Percentiles rank a stretch among this genome's conserved stretches.
Evolutionary conservation across 371 early-diverging fungal species (phyloP).

Genomic region (Encephalitozoon romaleae): DNA sequence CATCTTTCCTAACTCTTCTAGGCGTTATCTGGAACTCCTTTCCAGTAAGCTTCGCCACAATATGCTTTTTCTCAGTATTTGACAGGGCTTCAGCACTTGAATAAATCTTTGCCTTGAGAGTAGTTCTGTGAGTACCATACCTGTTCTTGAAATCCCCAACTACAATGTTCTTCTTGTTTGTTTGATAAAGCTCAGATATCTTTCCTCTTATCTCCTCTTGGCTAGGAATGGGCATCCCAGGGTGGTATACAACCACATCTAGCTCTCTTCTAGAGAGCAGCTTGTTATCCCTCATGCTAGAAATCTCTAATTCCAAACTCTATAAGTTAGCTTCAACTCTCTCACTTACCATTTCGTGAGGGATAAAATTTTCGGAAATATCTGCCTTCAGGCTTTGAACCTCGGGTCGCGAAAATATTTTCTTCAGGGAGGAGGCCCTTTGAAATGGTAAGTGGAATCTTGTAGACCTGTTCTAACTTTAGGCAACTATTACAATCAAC

Average conservation of each 20-base stretch:
- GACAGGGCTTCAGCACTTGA: slow-evolving; percentile 32
- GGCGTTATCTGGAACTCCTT: slow-evolving; percentile 36
- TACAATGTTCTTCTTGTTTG: slow-evolving; percentile 42
- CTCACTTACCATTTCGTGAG: slow-evolving; percentile 7
- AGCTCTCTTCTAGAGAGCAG: slow-evolving; percentile 55
- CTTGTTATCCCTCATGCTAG: slow-evolving; percentile 23
- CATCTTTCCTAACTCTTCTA: slow-evolving; percentile 56
- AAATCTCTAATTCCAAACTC: slow-evolving; percentile 22
- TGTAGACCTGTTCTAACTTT: not conserved
- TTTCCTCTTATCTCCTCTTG: slow-evolving; percentile 48
- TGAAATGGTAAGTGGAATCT: slow-evolving; percentile 7
- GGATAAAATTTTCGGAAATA: slow-evolving; percentile 8
- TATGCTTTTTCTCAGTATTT: slow-evolving; percentile 46
- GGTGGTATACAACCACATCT: slow-evolving; percentile 50
- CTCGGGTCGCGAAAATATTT: not conserved
- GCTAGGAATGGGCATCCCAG: slow-evolving; percentile 40
- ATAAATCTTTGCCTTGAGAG: slow-evolving; percentile 53
- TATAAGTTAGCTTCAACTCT: not conserved
- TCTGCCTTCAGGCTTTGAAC: not conserved
- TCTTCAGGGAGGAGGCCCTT: not conserved
- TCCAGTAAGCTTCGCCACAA: slow-evolving; percentile 47
- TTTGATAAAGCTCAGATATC: slow-evolving; percentile 40
- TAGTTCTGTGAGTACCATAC: slow-evolving; percentile 52
- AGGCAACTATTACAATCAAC: slow-evolving; percentile 36
- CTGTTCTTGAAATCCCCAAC: slow-evolving; percentile 46